Conservation (phyloP, 352 stramenopile genomes). For the Phytopythium vexans region DNA sequence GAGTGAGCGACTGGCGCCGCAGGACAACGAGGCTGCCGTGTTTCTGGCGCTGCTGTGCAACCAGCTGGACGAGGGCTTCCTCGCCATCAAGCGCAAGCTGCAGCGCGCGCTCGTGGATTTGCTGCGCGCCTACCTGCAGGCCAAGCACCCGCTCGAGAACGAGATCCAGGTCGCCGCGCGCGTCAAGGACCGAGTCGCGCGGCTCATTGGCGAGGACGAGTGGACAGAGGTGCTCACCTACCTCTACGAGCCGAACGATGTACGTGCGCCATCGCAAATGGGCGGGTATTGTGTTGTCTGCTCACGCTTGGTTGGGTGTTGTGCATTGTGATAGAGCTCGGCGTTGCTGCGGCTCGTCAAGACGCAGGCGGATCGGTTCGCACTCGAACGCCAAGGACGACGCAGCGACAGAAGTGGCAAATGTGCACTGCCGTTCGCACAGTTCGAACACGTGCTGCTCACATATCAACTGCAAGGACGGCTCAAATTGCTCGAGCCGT, state of each 20-base stretch:
- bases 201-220: slow-evolving; percentile 51
- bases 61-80: slow-evolving; percentile 79
- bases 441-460: slow-evolving; percentile 71
- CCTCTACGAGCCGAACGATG: slow-evolving; percentile 71
- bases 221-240: slow-evolving; percentile 74
- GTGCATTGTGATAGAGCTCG: slow-evolving; percentile 29
- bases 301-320: slow-evolving; percentile 2
- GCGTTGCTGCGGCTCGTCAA: slow-evolving; percentile 41
- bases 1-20: slow-evolving; percentile 34
- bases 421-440: slow-evolving; percentile 33
- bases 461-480: slow-evolving; percentile 70
- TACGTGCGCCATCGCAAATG: slow-evolving; percentile 15
- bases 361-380: slow-evolving; percentile 32
- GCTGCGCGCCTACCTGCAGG: slow-evolving; percentile 67
- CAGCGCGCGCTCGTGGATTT: slow-evolving; percentile 72
- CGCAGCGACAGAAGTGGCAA: slow-evolving; percentile 12
- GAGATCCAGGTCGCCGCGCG: slow-evolving; percentile 47
- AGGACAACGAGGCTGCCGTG: slow-evolving; percentile 73
- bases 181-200: slow-evolving; percentile 37
- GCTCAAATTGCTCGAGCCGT: slow-evolving; percentile 56
- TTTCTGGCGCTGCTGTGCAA: slow-evolving; percentile 78
- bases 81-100: slow-evolving; percentile 72
- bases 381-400: too few relatives aligned
- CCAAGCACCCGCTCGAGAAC: slow-evolving; percentile 58
- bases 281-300: background rate